Evolutionary conservation across 179 eudicot genomes (phyloP), one percentile per base, ranked within the genome.

Genomic region (Pouteria campechiana): DNA sequence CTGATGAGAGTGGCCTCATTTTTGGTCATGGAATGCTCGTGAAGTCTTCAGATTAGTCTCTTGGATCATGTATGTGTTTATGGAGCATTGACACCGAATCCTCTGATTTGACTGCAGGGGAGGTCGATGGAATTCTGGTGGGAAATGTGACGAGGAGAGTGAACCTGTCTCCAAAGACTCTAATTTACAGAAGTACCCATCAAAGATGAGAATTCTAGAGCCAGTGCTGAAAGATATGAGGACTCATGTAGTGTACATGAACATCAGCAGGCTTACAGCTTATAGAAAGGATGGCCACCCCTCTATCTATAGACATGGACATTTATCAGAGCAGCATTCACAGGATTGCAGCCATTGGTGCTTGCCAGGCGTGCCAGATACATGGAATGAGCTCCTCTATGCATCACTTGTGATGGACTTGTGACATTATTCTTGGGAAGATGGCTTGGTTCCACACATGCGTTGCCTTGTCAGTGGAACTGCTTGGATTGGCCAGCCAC

Each of bases 331-430:
- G 0, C 72, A 60, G 50, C 66, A 46, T n/a, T 61, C 71, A 9
- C 93, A 89, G 55, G 95, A 89, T 60, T 89, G 97, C 69, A 85
- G 95, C 41, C 97, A 89, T 50, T 89, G 97, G 95, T 89, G 97
- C 70, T 62, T 89, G 55, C 97, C 97, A 0, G 97, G 97, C 16
- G 83, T 89, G 27, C 97, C 95, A 0, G 97, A 89, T 35, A 63
- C 78, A 3, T 89, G 97, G 97, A 89, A 89, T 13, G 81, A 81
- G 64, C 52, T 89, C 62, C 63, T 85, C 7, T 89, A 89, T 17
- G 83, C 70, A 4, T 63, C 76, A 25, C 72, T 79, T 13, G 12
- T 75, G 54, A 64, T 66, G 49, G 29, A 44, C 7, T n/a, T n/a
- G 58, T 72, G 14, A 69, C 50, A 59, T 57, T 57, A 6, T 52